Conservation (phyloP, 257 asterid species). For the Rhazya stricta region DNA sequence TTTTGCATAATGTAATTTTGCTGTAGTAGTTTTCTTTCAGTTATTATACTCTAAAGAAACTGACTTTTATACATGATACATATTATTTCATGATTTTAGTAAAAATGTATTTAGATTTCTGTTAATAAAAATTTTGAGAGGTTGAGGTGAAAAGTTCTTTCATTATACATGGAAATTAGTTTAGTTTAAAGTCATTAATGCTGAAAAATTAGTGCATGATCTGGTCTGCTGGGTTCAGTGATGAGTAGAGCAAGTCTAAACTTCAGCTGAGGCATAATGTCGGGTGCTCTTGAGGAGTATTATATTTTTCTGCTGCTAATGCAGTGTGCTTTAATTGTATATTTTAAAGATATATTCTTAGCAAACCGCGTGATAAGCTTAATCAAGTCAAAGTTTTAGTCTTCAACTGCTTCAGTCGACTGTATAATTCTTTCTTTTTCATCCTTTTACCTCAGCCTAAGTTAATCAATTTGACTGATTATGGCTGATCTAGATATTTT, state of each 20-base stretch:
- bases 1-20: neutral
- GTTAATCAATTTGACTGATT: neutral
- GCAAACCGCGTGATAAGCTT: neutral
- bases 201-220: neutral
- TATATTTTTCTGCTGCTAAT: too few species aligned
- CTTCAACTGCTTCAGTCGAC: neutral
- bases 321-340: neutral
- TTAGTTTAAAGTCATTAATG: neutral
- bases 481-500: neutral
- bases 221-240: neutral
- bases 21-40: neutral
- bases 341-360: neutral
- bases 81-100: neutral
- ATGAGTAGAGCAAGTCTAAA: neutral
- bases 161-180: neutral
- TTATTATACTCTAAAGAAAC: neutral
- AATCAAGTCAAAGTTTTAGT: neutral
- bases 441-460: neutral
- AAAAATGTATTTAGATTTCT: neutral
- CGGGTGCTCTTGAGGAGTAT: neutral
- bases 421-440: neutral
- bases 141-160: neutral
- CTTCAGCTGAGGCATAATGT: neutral
- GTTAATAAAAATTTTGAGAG: neutral
- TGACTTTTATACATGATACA: neutral